These are phyloP conservation scores for Myotisia sp. DNA, from an alignment of 2,329 filamentous ascomycete genomes.

Conservation along the genomic window DNA sequence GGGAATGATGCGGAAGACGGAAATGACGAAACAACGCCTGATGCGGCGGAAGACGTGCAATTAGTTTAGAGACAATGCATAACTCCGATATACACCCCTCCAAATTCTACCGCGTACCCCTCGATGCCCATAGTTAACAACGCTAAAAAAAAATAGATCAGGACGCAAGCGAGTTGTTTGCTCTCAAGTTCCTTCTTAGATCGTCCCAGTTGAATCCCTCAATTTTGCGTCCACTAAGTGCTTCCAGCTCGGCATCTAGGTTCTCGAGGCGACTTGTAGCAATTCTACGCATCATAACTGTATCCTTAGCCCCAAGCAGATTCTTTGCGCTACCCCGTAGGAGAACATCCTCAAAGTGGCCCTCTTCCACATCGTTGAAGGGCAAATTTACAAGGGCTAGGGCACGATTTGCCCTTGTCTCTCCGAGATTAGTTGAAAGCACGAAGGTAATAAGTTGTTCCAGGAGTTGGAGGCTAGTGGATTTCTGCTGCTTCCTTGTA, in stretches of 20 bases:
- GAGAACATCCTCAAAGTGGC: conserved; percentile 59
- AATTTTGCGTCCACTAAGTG: conserved; percentile 31
- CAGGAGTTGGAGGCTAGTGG: conserved; percentile 50
- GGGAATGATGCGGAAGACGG: not conserved
- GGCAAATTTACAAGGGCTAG: conserved; percentile 60
- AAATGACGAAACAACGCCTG: conserved; percentile 6
- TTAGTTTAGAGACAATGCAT: too few species aligned
- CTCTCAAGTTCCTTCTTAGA: conserved; percentile 24
- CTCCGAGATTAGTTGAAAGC: conserved; percentile 30
- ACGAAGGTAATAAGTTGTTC: conserved; percentile 49
- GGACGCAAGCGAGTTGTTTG: conserved; percentile 1
- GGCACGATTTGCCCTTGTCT: conserved; percentile 39
- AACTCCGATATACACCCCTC: too few species aligned
- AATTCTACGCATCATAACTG: conserved; percentile 58
- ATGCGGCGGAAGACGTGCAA: conserved; percentile 10
- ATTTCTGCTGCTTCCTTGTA: conserved; percentile 49
- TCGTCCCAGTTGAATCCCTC: conserved; percentile 41
- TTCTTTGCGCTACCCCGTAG: conserved; percentile 49
- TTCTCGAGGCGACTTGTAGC: conserved; percentile 43
- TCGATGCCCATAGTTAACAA: too few species aligned
- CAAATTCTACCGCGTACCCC: too few species aligned
- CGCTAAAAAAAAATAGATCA: too few species aligned
- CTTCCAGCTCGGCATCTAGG: conserved; percentile 22
- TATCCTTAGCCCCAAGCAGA: conserved; percentile 54
- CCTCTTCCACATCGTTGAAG: conserved; percentile 55